phyloP scores from a whole-genome alignment of 257 asterid species.

The Przewalskia tangutica region DNA sequence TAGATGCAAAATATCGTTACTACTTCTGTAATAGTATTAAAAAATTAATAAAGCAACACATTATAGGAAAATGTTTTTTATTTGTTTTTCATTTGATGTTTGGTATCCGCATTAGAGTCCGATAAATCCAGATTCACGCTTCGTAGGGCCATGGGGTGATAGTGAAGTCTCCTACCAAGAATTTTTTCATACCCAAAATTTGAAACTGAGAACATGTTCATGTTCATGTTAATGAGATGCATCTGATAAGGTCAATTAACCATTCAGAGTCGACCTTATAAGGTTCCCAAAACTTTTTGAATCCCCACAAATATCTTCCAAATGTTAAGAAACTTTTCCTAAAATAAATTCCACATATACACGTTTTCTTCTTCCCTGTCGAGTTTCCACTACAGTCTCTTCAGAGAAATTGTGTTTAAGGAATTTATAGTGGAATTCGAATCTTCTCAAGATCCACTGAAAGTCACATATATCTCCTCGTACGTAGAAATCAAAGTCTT shows the following conservation, averaged over 20 bases:
- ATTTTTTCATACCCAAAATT: no score
- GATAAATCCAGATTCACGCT: no score
- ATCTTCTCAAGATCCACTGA: not conserved
- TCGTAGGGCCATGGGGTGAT: no score
- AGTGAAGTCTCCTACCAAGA: no score
- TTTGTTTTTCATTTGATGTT: no score
- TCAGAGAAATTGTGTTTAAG: not conserved
- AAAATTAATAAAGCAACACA: not conserved
- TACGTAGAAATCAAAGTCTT: not conserved
- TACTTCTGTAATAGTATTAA: not conserved
- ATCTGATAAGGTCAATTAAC: not conserved
- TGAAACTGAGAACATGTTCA: no score
- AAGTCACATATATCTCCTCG: not conserved
- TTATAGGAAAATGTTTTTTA: not conserved
- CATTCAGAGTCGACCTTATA: not conserved
- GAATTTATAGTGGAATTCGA: not conserved
- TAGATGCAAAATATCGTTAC: no score
- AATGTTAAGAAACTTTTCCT: not conserved
- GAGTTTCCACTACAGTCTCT: not conserved
- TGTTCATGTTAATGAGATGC: no score
- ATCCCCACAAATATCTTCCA: not conserved
- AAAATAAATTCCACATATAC: not conserved
- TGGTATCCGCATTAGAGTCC: no score
- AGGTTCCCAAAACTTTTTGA: not conserved
- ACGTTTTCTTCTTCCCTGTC: not conserved